Evolutionary conservation across 768 basidiomycete species (phyloP), one percentile per base, ranked within the genome.

Genomic region (Termitomyces sp.): DNA sequence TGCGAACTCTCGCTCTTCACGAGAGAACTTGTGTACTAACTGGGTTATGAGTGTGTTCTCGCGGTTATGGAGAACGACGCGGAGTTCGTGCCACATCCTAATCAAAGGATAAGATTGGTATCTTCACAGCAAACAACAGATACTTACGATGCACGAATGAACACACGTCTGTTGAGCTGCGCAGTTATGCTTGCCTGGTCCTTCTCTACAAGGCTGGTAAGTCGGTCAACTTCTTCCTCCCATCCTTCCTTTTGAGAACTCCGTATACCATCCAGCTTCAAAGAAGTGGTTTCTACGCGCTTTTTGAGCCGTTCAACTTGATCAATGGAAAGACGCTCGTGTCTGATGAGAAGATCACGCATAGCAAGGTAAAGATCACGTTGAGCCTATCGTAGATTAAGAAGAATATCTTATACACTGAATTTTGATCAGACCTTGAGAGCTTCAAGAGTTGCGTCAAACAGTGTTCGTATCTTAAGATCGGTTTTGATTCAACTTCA

Each of bases 81-180:
- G 85, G n/a, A 96, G 78, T 70, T 98, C 95, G 65, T 96, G 91
- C 94, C 95, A 98, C 82, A 97, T 83, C 62, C 95, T 94, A 63
- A 31, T 53, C n/a, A 38, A 45, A 52, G 46, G 9, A 46, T 49
- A 37, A 44, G 35, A 53, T 60, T n/a, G 19, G 1, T 12, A 25
- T 38, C 31, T 21, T 35, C 8, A 17, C n/a, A 5, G 41, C 25
- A 53, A 43, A 9, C 14, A 44, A 6, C 10, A 10, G 43, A 19
- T 5, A 68, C 85, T 65, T 65, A 94, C 92, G 87, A 91, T 54
- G 89, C 88, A 53, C 91, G 86, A 57, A 96, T 88, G 67, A 95
- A 97, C 10, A 95, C 84, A 19, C 96, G 78, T 52, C 96, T 75
- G 57, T 82, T 85, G 41, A 97, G 76, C 54, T 88, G 82, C 5